phyloP scores from a whole-genome alignment of 208 protist genomes.

The Wallacemonas sp. region DNA sequence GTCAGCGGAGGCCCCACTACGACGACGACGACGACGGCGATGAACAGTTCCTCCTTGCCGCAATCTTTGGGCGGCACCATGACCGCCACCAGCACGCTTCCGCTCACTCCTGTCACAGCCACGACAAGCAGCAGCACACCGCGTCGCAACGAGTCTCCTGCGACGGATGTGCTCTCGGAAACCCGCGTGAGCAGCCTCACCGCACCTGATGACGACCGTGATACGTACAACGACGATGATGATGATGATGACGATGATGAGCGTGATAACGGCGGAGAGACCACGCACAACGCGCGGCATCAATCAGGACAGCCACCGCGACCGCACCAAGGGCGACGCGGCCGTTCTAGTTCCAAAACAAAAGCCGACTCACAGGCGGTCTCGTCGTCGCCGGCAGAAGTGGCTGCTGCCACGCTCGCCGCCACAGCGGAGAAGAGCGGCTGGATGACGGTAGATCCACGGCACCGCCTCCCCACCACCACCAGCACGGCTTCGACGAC shows the following conservation, averaged over 20 bases:
- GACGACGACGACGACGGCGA: not conserved
- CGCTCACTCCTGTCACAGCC: too few species aligned
- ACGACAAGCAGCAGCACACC: too few species aligned
- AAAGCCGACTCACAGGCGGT: too few species aligned
- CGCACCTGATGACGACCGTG: not conserved
- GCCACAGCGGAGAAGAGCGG: slow-evolving; percentile 16
- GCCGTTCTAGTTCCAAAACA: too few species aligned
- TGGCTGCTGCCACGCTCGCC: not conserved
- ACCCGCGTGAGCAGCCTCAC: slow-evolving; percentile 15
- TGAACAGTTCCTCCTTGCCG: not conserved
- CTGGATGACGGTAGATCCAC: not conserved
- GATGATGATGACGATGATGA: slow-evolving; percentile 18
- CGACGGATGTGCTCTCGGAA: slow-evolving; percentile 3
- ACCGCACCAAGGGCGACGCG: too few species aligned
- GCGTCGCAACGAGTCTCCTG: slow-evolving; percentile 10
- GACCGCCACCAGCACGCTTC: too few species aligned
- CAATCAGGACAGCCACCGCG: too few species aligned
- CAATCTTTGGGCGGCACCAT: too few species aligned
- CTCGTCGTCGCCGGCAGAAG: slow-evolving; percentile 1
- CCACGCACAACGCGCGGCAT: slow-evolving; percentile 18
- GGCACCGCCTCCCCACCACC: not conserved
- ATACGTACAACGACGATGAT: slow-evolving; percentile 8
- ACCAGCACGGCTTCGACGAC: not conserved
- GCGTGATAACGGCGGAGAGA: slow-evolving; percentile 13
- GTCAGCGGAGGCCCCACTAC: too few species aligned